Conservation (phyloP, 106 monocot genomes). For the Phalaenopsis aphrodite region DNA sequence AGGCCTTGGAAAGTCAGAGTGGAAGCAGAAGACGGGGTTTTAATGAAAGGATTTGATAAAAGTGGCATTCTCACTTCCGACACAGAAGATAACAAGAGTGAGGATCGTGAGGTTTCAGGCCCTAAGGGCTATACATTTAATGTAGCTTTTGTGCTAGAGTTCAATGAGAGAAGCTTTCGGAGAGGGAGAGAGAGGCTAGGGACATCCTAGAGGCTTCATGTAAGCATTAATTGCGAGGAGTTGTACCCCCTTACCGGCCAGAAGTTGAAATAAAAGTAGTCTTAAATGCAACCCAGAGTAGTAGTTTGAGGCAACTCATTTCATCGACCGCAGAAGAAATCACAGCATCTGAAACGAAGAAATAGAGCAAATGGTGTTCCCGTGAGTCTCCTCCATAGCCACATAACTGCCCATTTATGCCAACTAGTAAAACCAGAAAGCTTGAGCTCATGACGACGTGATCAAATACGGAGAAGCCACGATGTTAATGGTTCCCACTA, state of each 20-base stretch:
- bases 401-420: slow-evolving; percentile 6
- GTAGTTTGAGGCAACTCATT: background rate
- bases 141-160: too few species aligned
- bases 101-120: too few species aligned
- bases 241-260: background rate
- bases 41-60: too few species aligned
- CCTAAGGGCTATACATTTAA: too few species aligned
- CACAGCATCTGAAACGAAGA: background rate
- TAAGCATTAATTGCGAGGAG: background rate
- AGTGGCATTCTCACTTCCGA: too few species aligned
- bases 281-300: background rate
- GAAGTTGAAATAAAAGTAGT: slow-evolving; percentile 5
- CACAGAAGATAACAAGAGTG: too few species aligned
- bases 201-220: background rate
- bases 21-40: too few species aligned
- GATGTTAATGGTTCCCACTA: background rate
- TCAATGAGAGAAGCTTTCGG: background rate
- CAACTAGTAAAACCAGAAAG: background rate
- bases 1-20: too few species aligned
- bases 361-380: background rate
- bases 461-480: background rate
- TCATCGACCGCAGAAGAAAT: background rate
- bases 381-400: background rate
- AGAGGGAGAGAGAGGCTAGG: slow-evolving; percentile 10
- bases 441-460: background rate